Base-by-base conservation (phyloP, 2,329 filamentous ascomycete species). In the Stromatinia cepivora region DNA sequence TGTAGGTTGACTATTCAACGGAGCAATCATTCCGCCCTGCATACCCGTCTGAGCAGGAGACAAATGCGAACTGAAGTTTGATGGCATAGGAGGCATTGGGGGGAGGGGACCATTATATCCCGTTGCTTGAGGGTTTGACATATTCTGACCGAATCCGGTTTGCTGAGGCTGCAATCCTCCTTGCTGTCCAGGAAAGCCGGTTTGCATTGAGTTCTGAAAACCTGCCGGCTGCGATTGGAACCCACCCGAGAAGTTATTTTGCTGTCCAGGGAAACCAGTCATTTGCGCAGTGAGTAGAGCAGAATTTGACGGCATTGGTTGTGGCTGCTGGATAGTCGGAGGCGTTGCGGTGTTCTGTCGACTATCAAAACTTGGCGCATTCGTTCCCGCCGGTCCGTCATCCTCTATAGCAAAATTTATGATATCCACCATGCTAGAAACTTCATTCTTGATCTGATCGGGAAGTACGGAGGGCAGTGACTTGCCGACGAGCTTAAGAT, bases 351-450 rank as follows among this genome's bases (percentile, higher is more conserved):
- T 83, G 72, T 79, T 84, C 70, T 82, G 81, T 71, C 84, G 82
- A 62, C 86, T 82, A 77, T 86, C 87, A 77, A 94, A 93, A 75
- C 88, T 90, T 0, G 92, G 90, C 22, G 87, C 87, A 79, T 92
- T 94, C 71, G 83, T 87, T 67, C 84, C 84, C 25, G 81, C 75
- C 53, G 80, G 80, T 52, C 82, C 83, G 39, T 94, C 90, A 73
- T 99, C 95, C 0, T 88, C 88, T 34, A 97, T 87, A 74, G 90
- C 93, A 79, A 99, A 99, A 70, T 93, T 97, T 78, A 99, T 99
- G 69, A 99, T 99, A 78, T 99, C 95, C 53, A 99, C 95, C 94
- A 99, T 98, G 81, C 95, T 97, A 4, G 94, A 98, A 25, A 99
- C 95, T 80, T 99, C 95, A 76, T 99, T 99, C 82, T 89, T 91